Conservation (phyloP, 169 alveolate genomes). For the Cryptosporidium baileyi region DNA sequence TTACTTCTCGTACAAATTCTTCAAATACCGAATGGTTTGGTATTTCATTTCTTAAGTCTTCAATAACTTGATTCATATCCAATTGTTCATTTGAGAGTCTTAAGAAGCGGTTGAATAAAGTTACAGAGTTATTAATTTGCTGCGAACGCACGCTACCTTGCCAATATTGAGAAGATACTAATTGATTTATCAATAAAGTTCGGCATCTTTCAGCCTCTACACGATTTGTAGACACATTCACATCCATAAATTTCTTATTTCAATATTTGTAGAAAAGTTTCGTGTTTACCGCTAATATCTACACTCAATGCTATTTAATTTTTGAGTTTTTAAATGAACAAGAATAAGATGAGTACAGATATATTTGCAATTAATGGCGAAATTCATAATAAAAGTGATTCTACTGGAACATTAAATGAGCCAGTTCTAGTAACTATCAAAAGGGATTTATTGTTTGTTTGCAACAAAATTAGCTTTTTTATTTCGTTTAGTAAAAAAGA, state of each 20-base stretch:
- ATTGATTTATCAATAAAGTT: conserved; percentile 16
- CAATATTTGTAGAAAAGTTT: background rate
- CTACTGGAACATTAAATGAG: conserved; percentile 32
- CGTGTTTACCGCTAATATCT: conserved; percentile 2
- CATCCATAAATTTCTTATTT: conserved; percentile 41
- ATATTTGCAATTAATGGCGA: conserved; percentile 10
- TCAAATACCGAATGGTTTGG: conserved; percentile 17
- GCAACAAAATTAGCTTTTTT: conserved; percentile 18
- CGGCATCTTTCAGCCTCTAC: conserved; percentile 68
- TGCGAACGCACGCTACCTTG: conserved; percentile 46
- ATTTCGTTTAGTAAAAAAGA: background rate
- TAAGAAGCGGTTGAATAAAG: conserved; percentile 17
- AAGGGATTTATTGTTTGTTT: conserved; percentile 11
- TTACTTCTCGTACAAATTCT: conserved; percentile 9
- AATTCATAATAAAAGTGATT: background rate
- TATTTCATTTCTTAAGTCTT: conserved; percentile 23
- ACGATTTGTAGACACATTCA: conserved; percentile 51
- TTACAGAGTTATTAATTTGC: conserved; percentile 26
- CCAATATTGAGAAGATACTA: conserved; percentile 62
- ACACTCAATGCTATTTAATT: background rate
- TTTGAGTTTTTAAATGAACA: background rate
- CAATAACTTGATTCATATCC: background rate
- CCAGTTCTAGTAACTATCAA: conserved; percentile 19
- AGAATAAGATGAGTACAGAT: background rate
- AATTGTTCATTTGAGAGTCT: conserved; percentile 24